Evolutionary conservation across 1,284 basidiomycete species (phyloP).

Genomic region (Stereum hirsutum): DNA sequence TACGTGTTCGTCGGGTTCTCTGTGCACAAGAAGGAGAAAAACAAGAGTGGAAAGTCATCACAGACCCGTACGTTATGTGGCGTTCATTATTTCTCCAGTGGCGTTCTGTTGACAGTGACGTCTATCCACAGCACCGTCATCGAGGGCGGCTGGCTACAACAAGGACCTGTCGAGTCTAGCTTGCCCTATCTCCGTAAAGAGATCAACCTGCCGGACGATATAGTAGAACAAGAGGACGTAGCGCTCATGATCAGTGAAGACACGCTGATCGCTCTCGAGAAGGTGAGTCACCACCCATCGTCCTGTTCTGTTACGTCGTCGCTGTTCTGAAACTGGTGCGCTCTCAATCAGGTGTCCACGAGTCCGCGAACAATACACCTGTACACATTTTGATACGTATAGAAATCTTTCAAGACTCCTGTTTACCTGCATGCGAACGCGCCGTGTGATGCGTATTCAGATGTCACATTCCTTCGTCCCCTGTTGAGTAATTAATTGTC

Average conservation of each 20-base stretch:
- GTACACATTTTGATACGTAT: background rate
- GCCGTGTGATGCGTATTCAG: too few relatives aligned
- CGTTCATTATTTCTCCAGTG: too few relatives aligned
- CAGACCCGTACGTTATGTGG: too few relatives aligned
- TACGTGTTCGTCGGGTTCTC: constrained; percentile 5
- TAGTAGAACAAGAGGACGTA: background rate
- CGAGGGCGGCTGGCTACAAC: background rate
- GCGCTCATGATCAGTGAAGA: constrained; percentile 13
- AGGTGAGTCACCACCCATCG: too few relatives aligned
- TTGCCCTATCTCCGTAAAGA: constrained; percentile 7
- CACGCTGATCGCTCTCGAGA: constrained; percentile 8
- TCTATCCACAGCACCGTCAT: background rate
- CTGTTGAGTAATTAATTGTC: too few relatives aligned
- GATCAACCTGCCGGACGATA: constrained; percentile 6
- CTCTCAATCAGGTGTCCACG: too few relatives aligned
- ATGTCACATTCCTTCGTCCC: too few relatives aligned
- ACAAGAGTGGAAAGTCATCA: constrained; percentile 3
- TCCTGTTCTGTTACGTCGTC: too few relatives aligned
- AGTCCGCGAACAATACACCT: background rate
- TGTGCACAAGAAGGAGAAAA: constrained; percentile 5
- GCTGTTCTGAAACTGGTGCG: too few relatives aligned
- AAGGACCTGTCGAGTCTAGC: background rate
- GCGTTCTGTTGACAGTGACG: too few relatives aligned
- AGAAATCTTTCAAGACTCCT: too few relatives aligned
- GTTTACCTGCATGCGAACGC: too few relatives aligned